Evolutionary conservation across 208 protist species (phyloP).

Genomic region (Acanthamoeba pearcei): DNA sequence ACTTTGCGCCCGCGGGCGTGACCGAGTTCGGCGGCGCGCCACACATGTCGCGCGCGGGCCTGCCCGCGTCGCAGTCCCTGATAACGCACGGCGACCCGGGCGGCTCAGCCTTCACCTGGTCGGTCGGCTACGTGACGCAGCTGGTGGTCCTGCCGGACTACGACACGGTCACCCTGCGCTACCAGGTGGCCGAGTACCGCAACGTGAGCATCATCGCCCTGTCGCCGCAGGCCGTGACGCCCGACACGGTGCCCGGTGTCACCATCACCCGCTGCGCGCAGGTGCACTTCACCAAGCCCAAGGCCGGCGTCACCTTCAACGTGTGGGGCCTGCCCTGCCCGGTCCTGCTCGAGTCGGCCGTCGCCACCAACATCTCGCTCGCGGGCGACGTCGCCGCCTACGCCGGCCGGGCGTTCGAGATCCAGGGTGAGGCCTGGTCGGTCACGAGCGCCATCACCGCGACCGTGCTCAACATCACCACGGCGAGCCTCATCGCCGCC

Average conservation of each 20-base stretch:
- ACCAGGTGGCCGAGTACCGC: slow-evolving; percentile 2
- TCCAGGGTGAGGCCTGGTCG: slow-evolving; percentile 14
- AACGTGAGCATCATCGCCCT: background rate
- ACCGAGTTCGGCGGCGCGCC: background rate
- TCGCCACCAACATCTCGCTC: slow-evolving; percentile 56
- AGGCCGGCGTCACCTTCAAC: slow-evolving; percentile 18
- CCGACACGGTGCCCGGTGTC: slow-evolving; percentile 25
- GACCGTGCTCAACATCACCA: background rate
- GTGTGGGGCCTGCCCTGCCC: slow-evolving; percentile 38
- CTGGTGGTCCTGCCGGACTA: background rate
- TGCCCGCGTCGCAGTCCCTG: slow-evolving; percentile 5
- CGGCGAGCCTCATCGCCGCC: background rate
- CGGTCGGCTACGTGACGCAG: slow-evolving; percentile 42
- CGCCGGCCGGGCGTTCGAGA: background rate
- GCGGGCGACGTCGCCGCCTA: background rate
- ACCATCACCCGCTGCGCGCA: background rate
- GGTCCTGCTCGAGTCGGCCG: background rate
- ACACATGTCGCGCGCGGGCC: background rate
- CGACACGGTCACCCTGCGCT: background rate
- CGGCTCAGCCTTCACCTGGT: slow-evolving; percentile 31
- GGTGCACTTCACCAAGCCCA: slow-evolving; percentile 24
- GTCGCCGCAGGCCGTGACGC: slow-evolving; percentile 8
- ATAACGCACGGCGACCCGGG: slow-evolving; percentile 30
- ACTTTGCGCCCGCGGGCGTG: slow-evolving; percentile 26
- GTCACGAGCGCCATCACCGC: slow-evolving; percentile 15